Conservation (phyloP, 164 flowering plant genomes). For the Stephania yunnanensis region DNA sequence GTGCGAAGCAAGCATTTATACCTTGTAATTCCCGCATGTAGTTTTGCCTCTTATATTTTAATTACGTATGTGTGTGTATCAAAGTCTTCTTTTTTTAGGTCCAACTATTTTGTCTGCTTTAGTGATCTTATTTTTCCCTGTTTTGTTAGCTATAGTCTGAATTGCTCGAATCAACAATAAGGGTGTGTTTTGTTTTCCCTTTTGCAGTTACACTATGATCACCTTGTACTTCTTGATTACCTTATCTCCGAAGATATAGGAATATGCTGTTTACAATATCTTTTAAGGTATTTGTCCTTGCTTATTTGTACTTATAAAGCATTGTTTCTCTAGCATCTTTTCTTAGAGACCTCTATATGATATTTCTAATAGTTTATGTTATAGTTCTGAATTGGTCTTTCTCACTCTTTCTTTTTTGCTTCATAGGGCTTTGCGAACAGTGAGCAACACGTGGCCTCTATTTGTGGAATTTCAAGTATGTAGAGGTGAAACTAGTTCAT, state of each 20-base stretch:
- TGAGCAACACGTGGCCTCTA: constrained; percentile 46
- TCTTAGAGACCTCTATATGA: background rate
- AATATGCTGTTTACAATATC: constrained; percentile 61
- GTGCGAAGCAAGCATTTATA: background rate
- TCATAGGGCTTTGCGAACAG: constrained; percentile 59
- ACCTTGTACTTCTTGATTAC: constrained; percentile 88
- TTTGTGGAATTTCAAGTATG: constrained; percentile 41
- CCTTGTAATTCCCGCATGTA: background rate
- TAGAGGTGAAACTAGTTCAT: constrained; percentile 16
- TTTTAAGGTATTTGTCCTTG: constrained; percentile 47
- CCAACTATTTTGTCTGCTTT: background rate
- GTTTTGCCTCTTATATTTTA: background rate
- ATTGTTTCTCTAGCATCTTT: background rate
- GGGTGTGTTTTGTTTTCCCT: background rate
- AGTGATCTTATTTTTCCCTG: background rate
- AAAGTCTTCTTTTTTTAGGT: background rate
- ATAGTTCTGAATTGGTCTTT: background rate
- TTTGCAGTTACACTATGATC: constrained; percentile 86
- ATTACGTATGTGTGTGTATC: background rate
- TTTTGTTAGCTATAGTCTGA: background rate
- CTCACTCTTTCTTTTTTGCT: background rate
- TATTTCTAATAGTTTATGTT: background rate
- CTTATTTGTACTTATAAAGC: background rate
- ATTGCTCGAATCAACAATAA: background rate
- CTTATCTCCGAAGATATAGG: constrained; percentile 90